Evolutionary conservation across 495 filamentous ascomycete genomes (phyloP).

Genomic region (Endocarpon pusillum): DNA sequence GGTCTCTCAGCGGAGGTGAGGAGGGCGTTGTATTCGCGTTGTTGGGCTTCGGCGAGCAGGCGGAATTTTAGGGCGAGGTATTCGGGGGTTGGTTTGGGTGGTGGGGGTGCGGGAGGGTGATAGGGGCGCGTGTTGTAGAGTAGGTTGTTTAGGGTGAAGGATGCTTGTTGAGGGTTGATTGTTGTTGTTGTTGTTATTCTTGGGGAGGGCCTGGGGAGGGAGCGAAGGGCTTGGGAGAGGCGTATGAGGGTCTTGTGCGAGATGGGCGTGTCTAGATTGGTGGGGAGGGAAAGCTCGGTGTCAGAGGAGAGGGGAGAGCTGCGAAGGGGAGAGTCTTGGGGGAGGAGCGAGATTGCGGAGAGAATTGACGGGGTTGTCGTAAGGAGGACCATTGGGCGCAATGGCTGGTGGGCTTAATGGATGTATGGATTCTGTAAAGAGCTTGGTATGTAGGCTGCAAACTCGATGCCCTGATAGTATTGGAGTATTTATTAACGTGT

Average conservation of each 20-base stretch:
- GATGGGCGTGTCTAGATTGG: slow-evolving; percentile 49
- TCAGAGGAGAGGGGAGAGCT: slow-evolving; percentile 2
- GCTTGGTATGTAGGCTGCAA: no score
- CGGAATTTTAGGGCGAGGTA: slow-evolving; percentile 81
- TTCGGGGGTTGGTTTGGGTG: slow-evolving; percentile 60
- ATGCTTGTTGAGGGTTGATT: background rate
- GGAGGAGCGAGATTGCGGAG: slow-evolving; percentile 37
- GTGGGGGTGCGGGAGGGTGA: slow-evolving; percentile 56
- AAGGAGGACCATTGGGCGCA: slow-evolving; percentile 52
- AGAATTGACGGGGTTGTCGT: slow-evolving; percentile 54
- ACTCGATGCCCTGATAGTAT: no score
- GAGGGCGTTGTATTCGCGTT: slow-evolving; percentile 63
- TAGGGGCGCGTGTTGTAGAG: slow-evolving; percentile 60
- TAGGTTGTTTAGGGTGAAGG: slow-evolving; percentile 39
- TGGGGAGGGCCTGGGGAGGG: slow-evolving; percentile 12
- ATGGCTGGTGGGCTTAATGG: no score
- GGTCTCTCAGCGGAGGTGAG: slow-evolving; percentile 29
- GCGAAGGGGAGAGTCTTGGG: slow-evolving; percentile 4
- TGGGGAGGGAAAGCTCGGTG: slow-evolving; percentile 26
- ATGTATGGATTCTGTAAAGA: no score
- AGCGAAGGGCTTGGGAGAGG: slow-evolving; percentile 43
- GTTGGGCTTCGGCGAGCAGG: slow-evolving; percentile 64
- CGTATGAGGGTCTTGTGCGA: slow-evolving; percentile 63
- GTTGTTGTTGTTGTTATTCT: slow-evolving; percentile 5
- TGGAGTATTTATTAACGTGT: no score